Conservation (phyloP, 2,329 filamentous ascomycete species). For the Neofusicoccum sp. region DNA sequence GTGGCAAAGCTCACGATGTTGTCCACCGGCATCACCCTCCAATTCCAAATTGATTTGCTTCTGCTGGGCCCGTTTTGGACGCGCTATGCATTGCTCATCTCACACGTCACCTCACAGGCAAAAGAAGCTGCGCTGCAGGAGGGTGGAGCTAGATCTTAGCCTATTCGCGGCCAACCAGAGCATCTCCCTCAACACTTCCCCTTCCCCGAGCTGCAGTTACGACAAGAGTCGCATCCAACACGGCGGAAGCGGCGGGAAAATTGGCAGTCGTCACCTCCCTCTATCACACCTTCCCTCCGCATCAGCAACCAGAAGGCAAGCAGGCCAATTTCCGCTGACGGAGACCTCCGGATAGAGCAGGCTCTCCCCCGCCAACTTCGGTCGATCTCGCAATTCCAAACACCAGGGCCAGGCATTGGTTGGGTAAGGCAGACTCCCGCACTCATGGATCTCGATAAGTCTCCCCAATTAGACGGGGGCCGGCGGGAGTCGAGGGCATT, state of each 20-base stretch:
- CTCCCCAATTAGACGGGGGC: background rate
- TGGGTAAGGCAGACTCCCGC: background rate
- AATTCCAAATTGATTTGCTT: background rate
- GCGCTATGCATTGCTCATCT: background rate
- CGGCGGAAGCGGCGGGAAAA: background rate
- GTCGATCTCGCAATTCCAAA: conserved; percentile 12
- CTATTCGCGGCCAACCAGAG: background rate
- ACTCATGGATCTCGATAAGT: conserved; percentile 5
- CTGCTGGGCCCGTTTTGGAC: background rate
- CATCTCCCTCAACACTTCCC: background rate
- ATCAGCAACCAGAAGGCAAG: background rate
- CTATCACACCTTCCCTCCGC: background rate
- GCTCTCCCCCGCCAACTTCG: background rate
- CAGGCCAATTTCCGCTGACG: background rate
- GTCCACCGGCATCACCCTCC: background rate
- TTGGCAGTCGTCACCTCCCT: background rate
- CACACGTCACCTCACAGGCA: background rate
- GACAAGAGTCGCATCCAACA: background rate
- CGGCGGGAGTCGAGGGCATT: background rate
- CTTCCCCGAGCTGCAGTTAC: background rate
- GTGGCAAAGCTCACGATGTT: background rate
- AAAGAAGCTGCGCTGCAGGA: background rate
- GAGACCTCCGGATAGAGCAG: background rate
- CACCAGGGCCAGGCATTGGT: background rate
- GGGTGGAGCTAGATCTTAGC: background rate